Evolutionary conservation across 371 early-diverging fungal genomes (phyloP).

Genomic region (Apophysomyces variabilis): DNA sequence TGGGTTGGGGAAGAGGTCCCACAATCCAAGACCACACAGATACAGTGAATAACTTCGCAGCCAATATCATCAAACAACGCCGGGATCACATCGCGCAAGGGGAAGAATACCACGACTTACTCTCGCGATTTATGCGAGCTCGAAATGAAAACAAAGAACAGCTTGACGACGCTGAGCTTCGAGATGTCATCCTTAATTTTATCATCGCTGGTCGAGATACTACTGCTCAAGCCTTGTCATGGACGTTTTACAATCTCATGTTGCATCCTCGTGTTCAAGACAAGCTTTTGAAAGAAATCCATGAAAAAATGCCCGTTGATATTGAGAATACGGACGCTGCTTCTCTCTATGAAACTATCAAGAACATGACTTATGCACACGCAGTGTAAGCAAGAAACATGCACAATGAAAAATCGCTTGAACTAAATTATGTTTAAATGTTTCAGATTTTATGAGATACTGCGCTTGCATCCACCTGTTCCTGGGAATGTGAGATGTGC

Average conservation of each 20-base stretch:
- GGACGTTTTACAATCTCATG: slow-evolving; percentile 62
- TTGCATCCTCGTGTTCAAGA: slow-evolving; percentile 48
- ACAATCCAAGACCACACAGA: slow-evolving; percentile 33
- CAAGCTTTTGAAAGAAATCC: slow-evolving; percentile 54
- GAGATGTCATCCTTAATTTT: slow-evolving; percentile 57
- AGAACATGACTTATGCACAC: slow-evolving; percentile 40
- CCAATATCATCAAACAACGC: slow-evolving; percentile 46
- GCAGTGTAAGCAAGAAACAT: slow-evolving; percentile 21
- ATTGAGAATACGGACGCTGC: slow-evolving; percentile 29
- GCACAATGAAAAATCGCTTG: neutral
- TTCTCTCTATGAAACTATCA: slow-evolving; percentile 54
- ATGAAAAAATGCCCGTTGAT: slow-evolving; percentile 33
- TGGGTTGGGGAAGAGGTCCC: neutral
- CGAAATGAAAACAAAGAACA: slow-evolving; percentile 41
- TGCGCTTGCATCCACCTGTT: slow-evolving; percentile 67
- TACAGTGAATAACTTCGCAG: slow-evolving; percentile 49
- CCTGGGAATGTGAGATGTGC: slow-evolving; percentile 59
- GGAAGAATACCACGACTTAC: slow-evolving; percentile 32
- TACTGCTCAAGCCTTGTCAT: slow-evolving; percentile 73
- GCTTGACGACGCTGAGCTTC: slow-evolving; percentile 46
- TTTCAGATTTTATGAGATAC: slow-evolving; percentile 51
- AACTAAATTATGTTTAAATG: neutral
- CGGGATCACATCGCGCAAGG: slow-evolving; percentile 29
- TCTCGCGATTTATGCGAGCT: slow-evolving; percentile 41
- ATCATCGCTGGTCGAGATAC: slow-evolving; percentile 71